phyloP scores from a whole-genome alignment of 768 basidiomycete species.

The Podaxis mareebaensis region DNA sequence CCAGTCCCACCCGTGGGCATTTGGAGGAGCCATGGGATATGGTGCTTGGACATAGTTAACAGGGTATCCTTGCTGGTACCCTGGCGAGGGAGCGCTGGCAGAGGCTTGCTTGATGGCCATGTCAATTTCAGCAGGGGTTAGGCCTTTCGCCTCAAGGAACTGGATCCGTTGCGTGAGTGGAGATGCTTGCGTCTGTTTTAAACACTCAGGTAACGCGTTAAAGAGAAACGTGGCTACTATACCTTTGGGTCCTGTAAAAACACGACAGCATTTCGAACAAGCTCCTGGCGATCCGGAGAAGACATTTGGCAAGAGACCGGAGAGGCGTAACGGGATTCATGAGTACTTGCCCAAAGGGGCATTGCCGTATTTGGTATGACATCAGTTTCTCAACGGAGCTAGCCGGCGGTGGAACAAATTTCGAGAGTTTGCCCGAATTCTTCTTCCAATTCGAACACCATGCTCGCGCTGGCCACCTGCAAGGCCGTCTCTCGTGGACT shows the following conservation, averaged over 20 bases:
- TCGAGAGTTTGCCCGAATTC: conserved; percentile 18
- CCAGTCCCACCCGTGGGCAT: conserved; percentile 81
- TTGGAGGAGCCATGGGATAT: conserved; percentile 37
- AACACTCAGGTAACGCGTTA: background rate
- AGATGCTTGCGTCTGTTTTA: conserved; percentile 67
- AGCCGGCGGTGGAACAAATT: conserved; percentile 27
- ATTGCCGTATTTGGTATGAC: conserved; percentile 9
- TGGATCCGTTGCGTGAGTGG: conserved; percentile 83
- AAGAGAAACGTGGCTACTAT: background rate
- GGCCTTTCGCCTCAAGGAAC: conserved; percentile 95
- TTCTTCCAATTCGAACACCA: conserved; percentile 30
- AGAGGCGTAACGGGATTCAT: conserved; percentile 19
- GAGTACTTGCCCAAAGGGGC: conserved; percentile 24
- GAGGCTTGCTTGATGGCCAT: conserved; percentile 71
- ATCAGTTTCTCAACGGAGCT: conserved; percentile 21
- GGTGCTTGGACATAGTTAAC: conserved; percentile 44
- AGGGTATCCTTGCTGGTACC: conserved; percentile 32
- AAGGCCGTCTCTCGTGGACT: conserved; percentile 50
- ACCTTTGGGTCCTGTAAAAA: conserved; percentile 89
- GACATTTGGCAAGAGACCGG: conserved; percentile 35
- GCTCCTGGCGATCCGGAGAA: conserved; percentile 64
- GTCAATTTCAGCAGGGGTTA: conserved; percentile 83
- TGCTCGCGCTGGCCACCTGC: conserved; percentile 55
- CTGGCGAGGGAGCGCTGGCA: conserved; percentile 22
- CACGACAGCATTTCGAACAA: conserved; percentile 77